Percentiles rank a stretch among this genome's conserved stretches.
phyloP scores from a whole-genome alignment of 768 basidiomycete species.

The Candolleomyces efflorescens region DNA sequence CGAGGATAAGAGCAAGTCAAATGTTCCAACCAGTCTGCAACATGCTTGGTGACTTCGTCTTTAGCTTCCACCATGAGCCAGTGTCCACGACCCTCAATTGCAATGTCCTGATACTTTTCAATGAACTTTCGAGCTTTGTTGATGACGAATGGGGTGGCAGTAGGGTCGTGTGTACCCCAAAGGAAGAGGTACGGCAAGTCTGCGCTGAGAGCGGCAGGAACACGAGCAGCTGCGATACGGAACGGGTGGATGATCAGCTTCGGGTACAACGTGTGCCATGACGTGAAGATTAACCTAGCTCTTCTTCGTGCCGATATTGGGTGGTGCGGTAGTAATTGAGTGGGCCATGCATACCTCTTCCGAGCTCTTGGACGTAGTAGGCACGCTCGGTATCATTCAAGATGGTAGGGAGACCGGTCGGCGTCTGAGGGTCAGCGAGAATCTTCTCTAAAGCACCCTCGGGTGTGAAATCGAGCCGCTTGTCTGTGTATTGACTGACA shows the following conservation, averaged over 20 bases:
- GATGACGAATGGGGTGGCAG: slow-evolving; percentile 39
- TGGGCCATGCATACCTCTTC: slow-evolving; percentile 60
- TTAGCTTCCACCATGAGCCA: slow-evolving; percentile 67
- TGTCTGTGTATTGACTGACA: slow-evolving; percentile 6
- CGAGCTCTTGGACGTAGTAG: slow-evolving; percentile 44
- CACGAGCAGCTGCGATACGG: slow-evolving; percentile 31
- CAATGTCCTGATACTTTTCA: slow-evolving; percentile 43
- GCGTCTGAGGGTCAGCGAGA: slow-evolving; percentile 12
- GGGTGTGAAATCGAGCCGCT: slow-evolving; percentile 15
- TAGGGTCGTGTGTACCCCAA: slow-evolving; percentile 53
- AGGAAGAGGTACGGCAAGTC: slow-evolving; percentile 59
- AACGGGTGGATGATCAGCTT: slow-evolving; percentile 3
- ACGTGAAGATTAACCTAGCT: slow-evolving; percentile 31
- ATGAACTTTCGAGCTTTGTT: slow-evolving; percentile 47
- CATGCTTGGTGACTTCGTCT: slow-evolving; percentile 45
- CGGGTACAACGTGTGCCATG: slow-evolving; percentile 1
- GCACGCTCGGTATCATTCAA: slow-evolving; percentile 39
- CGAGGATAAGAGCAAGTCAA: slow-evolving; percentile 20
- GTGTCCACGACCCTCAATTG: slow-evolving; percentile 55
- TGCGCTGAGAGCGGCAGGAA: slow-evolving; percentile 38
- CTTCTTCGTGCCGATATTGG: slow-evolving; percentile 62
- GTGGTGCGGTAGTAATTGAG: slow-evolving; percentile 75
- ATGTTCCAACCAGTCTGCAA: slow-evolving; percentile 43
- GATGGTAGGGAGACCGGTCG: neutral
- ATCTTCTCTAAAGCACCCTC: slow-evolving; percentile 24